A percentile compares a stretch with the other conserved stretches of the same genome.
These are phyloP conservation scores for Actinidia arguta DNA, from an alignment of 179 eudicot species.

Conservation along the genomic window DNA sequence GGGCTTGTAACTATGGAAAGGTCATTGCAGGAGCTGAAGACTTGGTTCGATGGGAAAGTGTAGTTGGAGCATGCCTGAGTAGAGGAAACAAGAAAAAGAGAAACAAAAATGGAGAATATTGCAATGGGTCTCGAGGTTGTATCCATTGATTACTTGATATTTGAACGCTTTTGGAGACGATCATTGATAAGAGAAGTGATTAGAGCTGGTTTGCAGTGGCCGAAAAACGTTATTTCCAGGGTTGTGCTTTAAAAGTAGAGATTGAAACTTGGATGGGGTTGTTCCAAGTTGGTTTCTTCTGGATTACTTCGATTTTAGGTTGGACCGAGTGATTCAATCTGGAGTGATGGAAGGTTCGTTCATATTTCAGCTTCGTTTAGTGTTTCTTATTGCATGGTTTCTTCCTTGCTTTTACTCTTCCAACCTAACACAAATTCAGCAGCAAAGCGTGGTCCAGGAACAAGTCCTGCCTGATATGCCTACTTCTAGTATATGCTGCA, in stretches of 20 bases:
- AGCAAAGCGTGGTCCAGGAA: slow-evolving; percentile 10
- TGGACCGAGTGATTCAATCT: no score
- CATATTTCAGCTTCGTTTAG: no score
- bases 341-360: background rate
- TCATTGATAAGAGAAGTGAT: background rate
- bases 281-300: background rate
- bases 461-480: slow-evolving; percentile 24
- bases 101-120: background rate
- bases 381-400: slow-evolving; percentile 6
- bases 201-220: background rate
- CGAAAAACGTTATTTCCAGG: background rate
- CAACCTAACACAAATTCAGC: slow-evolving; percentile 18
- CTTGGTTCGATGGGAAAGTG: slow-evolving; percentile 42
- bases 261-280: background rate
- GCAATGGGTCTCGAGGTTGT: slow-evolving; percentile 5
- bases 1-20: slow-evolving; percentile 49
- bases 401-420: background rate
- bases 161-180: background rate
- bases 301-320: background rate
- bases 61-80: slow-evolving; percentile 44
- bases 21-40: slow-evolving; percentile 41
- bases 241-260: background rate
- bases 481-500: no score
- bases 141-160: slow-evolving; percentile 8
- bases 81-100: slow-evolving; percentile 20